Conservation (phyloP, 805 yeast species). For the Yamadazyma kitorensis region DNA sequence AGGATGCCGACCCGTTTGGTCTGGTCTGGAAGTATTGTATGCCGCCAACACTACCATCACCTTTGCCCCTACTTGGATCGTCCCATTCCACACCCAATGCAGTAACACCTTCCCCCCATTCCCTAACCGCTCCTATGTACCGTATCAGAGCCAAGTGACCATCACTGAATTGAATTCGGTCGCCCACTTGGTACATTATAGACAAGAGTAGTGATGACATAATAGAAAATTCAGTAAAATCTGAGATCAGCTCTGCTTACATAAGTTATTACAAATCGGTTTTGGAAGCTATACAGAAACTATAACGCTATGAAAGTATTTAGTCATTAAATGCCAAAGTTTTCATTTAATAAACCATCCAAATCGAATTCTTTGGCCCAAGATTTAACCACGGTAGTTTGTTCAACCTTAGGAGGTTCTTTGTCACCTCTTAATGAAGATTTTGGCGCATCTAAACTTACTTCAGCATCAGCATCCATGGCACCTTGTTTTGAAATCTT, state of each 20-base stretch:
- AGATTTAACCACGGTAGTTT: conserved; percentile 75
- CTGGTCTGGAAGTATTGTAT: conserved; percentile 48
- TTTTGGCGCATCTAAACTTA: conserved; percentile 31
- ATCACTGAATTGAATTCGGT: conserved; percentile 23
- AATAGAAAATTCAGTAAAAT: too few species aligned
- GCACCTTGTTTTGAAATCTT: conserved; percentile 42
- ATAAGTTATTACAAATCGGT: too few species aligned
- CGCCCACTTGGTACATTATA: conserved; percentile 12
- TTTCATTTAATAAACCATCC: conserved; percentile 67
- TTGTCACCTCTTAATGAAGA: conserved; percentile 40
- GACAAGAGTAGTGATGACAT: too few species aligned
- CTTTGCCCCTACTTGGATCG: conserved; percentile 61
- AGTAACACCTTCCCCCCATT: conserved; percentile 55
- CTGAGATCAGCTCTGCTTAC: too few species aligned
- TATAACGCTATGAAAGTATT: neutral
- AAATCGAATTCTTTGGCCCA: conserved; percentile 96
- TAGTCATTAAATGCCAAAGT: conserved; percentile 26
- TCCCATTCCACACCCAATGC: conserved; percentile 93
- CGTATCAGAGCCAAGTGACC: conserved; percentile 60
- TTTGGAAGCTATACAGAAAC: neutral
- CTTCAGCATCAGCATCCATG: conserved; percentile 19
- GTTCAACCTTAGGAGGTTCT: conserved; percentile 52
- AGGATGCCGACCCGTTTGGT: conserved; percentile 56
- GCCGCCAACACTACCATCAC: conserved; percentile 60
- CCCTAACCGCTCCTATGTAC: conserved; percentile 53